Conservation (phyloP, 352 stramenopile genomes). For the Thalassiosira pacifica region DNA sequence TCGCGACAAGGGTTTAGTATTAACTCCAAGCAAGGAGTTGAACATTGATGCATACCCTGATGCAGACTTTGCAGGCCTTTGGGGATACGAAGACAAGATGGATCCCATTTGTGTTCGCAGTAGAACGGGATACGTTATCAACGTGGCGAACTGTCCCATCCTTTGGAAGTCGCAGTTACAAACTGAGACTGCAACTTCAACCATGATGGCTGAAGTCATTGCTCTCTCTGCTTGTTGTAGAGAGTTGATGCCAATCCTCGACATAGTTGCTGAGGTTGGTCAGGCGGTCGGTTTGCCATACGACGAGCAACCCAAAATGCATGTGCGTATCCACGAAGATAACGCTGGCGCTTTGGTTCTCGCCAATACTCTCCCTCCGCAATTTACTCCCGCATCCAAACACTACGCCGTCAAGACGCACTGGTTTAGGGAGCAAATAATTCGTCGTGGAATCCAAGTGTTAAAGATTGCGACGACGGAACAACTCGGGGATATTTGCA, state of each 20-base stretch:
- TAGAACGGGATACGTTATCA: slow-evolving; percentile 22
- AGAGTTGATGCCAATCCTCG: slow-evolving; percentile 28
- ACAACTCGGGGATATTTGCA: slow-evolving; percentile 28
- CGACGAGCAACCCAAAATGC: neutral
- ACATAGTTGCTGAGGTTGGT: slow-evolving; percentile 1
- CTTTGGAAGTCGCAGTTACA: neutral
- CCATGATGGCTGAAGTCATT: slow-evolving; percentile 23
- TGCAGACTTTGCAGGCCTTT: slow-evolving; percentile 14
- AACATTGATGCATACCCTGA: slow-evolving; percentile 7
- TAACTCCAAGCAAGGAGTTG: slow-evolving; percentile 7
- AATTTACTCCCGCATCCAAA: slow-evolving; percentile 16
- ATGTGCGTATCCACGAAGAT: slow-evolving; percentile 34
- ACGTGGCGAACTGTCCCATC: slow-evolving; percentile 5
- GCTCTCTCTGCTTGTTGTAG: slow-evolving; percentile 17
- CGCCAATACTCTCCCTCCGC: neutral
- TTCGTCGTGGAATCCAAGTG: neutral
- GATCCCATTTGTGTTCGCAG: slow-evolving; percentile 6
- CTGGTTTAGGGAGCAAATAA: slow-evolving; percentile 14
- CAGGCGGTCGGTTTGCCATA: neutral
- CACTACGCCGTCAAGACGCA: slow-evolving; percentile 21
- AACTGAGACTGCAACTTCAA: slow-evolving; percentile 10
- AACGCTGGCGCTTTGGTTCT: slow-evolving; percentile 32
- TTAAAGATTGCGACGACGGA: slow-evolving; percentile 7
- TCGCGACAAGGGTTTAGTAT: neutral
- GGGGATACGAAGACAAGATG: slow-evolving; percentile 12